phyloP scores from a whole-genome alignment of 768 basidiomycete genomes.

The Leucocoprinus leucothites region DNA sequence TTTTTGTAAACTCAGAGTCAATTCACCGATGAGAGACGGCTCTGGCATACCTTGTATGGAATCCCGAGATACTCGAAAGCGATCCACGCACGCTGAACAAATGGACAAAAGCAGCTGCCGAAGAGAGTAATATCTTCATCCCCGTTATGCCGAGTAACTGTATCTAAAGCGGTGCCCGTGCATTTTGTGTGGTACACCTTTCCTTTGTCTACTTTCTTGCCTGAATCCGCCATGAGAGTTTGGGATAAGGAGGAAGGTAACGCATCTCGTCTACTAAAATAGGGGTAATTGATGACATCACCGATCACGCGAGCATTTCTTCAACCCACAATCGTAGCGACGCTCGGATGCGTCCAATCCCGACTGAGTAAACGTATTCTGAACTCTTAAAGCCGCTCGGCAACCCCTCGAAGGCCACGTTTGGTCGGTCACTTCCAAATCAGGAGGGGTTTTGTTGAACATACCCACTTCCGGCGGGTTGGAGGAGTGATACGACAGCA shows the following conservation, averaged over 20 bases:
- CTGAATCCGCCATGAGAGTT: neutral
- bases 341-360: no score
- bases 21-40: neutral
- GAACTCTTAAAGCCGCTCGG: no score
- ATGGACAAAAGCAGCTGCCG: constrained; percentile 74
- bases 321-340: no score
- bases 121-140: constrained; percentile 64
- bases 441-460: no score
- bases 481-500: no score
- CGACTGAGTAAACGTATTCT: no score
- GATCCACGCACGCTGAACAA: constrained; percentile 81
- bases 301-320: no score
- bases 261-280: neutral
- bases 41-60: constrained; percentile 58
- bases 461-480: no score
- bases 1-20: neutral
- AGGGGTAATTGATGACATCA: constrained; percentile 2
- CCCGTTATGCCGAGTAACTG: constrained; percentile 44
- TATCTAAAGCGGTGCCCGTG: constrained; percentile 51
- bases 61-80: constrained; percentile 67
- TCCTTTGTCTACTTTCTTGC: constrained; percentile 23
- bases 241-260: neutral
- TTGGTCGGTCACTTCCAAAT: no score
- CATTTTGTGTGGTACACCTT: constrained; percentile 34
- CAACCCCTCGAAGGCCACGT: no score